Evolutionary conservation across 192 early-diverging fungal genomes (phyloP).

Genomic region (Backusella australiensis): DNA sequence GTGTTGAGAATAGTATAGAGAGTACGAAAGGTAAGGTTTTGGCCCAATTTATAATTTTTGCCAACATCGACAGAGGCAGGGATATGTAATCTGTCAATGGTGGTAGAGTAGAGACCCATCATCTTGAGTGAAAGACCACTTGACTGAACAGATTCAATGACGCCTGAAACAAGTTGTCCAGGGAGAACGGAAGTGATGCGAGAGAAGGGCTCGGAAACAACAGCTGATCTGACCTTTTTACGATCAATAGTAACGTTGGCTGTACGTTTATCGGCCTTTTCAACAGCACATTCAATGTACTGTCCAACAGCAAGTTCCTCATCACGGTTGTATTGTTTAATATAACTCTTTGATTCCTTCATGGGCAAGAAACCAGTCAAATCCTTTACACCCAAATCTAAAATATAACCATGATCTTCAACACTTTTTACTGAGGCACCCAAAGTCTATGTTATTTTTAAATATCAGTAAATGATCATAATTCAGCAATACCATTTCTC

Average conservation of each 20-base stretch:
- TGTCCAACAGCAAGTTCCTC: constrained; percentile 72
- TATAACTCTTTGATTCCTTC: constrained; percentile 62
- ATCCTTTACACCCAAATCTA: constrained; percentile 69
- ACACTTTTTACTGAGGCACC: constrained; percentile 72
- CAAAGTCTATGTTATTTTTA: constrained; percentile 41
- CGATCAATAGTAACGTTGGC: constrained; percentile 69
- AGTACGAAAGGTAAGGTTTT: constrained; percentile 66
- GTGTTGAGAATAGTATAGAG: constrained; percentile 70
- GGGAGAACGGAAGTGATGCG: constrained; percentile 79
- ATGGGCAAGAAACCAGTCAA: constrained; percentile 75
- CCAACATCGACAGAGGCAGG: constrained; percentile 49
- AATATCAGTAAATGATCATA: neutral
- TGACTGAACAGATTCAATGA: constrained; percentile 60
- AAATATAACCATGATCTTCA: constrained; percentile 93
- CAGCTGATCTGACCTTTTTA: constrained; percentile 48
- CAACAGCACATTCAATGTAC: constrained; percentile 64
- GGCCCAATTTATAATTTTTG: constrained; percentile 55
- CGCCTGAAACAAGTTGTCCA: constrained; percentile 68
- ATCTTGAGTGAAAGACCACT: constrained; percentile 70
- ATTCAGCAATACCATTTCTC: neutral
- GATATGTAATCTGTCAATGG: constrained; percentile 60
- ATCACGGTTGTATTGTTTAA: constrained; percentile 57
- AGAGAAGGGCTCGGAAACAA: constrained; percentile 50
- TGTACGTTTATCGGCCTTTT: constrained; percentile 59
- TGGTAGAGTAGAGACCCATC: constrained; percentile 83